Evolutionary conservation across 2,329 filamentous ascomycete genomes (phyloP), one percentile per base, ranked within the genome.

Genomic region (Purpureocillium takamizusanense): DNA sequence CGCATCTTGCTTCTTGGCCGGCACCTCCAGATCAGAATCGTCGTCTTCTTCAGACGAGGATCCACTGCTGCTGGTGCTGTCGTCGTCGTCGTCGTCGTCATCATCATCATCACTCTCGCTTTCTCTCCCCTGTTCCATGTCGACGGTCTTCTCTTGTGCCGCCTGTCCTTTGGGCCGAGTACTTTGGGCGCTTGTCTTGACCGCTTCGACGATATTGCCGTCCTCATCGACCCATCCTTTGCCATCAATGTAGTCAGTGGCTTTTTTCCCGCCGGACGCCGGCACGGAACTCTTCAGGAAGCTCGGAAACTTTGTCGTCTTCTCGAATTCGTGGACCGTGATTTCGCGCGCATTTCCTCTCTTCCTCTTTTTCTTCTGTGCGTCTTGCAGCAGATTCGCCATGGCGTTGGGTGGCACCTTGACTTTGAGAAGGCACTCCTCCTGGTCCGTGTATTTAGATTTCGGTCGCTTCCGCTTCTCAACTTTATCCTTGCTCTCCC

Each of bases 281-380:
- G 54, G 52, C 18, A 40, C 48, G 2, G 50, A 33, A 6, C 70
- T 66, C 56, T 86, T 86, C 42, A 95, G 61, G 55, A 95, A 95
- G 4, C 76, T 83, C 0, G 88, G 86, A 46, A 87, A 83, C 51
- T 87, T 90, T 29, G 77, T 79, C 7, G 83, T 88, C 56, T 87
- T 88, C 50, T 83, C 77, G 55, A 95, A 97, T 56, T 98, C 92
- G 59, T 97, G 89, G 3, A 97, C 73, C 4, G 86, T 67, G 2
- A 81, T 70, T 42, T 84, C 76, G 12, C 67, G 59, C 11, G 50
- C 44, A 37, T 52, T 55, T 39, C 57, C 70, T 33, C 72, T 70
- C 50, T 77, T 74, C 55, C 74, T 77, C 49, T 78, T 79, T 48
- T 74, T 78, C 48, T 70, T 70, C n/a, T 63, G 57, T 15, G 57